phyloP scores from a whole-genome alignment of 345 rosid species.

The Murraya paniculata region DNA sequence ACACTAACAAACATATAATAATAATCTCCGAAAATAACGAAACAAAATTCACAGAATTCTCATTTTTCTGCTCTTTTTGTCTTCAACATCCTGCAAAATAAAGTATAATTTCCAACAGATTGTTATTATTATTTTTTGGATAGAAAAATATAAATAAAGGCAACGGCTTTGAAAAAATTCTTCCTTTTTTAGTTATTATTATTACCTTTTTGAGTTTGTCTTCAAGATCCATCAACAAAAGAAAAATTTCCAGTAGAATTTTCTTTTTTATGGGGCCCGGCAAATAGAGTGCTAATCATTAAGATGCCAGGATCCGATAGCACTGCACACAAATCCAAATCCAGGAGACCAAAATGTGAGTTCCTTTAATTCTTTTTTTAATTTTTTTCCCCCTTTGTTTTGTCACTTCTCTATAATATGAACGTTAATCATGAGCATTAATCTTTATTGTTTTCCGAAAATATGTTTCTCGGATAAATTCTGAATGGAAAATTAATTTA shows the following conservation, averaged over 20 bases:
- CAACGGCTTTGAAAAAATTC: neutral
- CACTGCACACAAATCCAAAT: neutral
- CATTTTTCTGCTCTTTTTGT: too few species aligned
- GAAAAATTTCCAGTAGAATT: neutral
- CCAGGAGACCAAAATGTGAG: constrained; percentile 32
- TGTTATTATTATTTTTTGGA: too few species aligned
- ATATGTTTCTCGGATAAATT: neutral
- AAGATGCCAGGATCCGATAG: constrained; percentile 6
- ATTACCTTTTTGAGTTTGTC: neutral
- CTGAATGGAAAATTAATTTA: neutral
- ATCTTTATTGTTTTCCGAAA: neutral
- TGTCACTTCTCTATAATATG: neutral
- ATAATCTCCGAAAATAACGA: too few species aligned
- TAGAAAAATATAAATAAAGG: too few species aligned
- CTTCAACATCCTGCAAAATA: too few species aligned
- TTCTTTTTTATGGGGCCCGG: neutral
- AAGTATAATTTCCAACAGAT: too few species aligned
- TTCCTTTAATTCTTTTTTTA: neutral
- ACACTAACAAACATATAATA: too few species aligned
- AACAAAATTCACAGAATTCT: too few species aligned
- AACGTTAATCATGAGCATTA: neutral
- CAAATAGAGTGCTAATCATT: neutral
- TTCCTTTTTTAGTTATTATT: neutral
- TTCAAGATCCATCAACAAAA: neutral
- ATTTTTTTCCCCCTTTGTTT: neutral